A percentile compares a stretch with the other conserved stretches of the same genome.
These are phyloP conservation scores for Linnemannia elongata DNA, from an alignment of 192 early-diverging fungal species.

Conservation along the genomic window DNA sequence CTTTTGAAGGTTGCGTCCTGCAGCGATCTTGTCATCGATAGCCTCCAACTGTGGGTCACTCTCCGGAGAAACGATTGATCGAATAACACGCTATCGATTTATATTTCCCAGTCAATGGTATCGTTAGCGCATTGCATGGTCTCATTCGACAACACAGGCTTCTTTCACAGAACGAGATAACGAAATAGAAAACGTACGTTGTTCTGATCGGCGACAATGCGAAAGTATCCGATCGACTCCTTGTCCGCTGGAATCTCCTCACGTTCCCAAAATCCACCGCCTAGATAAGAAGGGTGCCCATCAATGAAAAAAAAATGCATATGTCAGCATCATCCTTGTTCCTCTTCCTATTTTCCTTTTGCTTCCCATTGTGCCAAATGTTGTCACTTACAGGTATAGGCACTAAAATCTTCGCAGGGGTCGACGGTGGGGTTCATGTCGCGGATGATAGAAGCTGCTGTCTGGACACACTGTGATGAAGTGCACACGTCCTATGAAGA, in stretches of 20 bases:
- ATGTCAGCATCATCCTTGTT: slow-evolving; percentile 63
- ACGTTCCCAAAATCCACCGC: slow-evolving; percentile 28
- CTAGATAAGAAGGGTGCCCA: slow-evolving; percentile 32
- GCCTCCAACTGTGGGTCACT: neutral
- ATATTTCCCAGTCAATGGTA: slow-evolving; percentile 18
- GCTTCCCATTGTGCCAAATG: neutral
- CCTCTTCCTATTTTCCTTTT: neutral
- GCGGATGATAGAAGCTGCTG: slow-evolving; percentile 63
- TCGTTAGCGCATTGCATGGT: neutral
- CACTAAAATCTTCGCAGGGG: slow-evolving; percentile 78
- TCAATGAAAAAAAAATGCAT: slow-evolving; percentile 36
- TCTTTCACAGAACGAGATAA: neutral
- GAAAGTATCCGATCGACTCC: slow-evolving; percentile 22
- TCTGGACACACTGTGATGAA: slow-evolving; percentile 66
- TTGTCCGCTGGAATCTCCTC: slow-evolving; percentile 25
- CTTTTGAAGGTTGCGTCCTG: slow-evolving; percentile 66
- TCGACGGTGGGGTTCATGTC: slow-evolving; percentile 65
- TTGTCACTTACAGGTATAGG: slow-evolving; percentile 65
- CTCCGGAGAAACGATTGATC: slow-evolving; percentile 10
- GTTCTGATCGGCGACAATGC: slow-evolving; percentile 13
- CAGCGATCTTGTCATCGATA: slow-evolving; percentile 21
- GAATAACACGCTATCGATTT: slow-evolving; percentile 8
- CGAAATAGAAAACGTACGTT: slow-evolving; percentile 13
- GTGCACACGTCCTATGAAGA: neutral
- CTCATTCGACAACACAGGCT: neutral